These are phyloP conservation scores for Ophiostoma himal-ulmi DNA, from an alignment of 2,329 filamentous ascomycete species.

Conservation along the genomic window DNA sequence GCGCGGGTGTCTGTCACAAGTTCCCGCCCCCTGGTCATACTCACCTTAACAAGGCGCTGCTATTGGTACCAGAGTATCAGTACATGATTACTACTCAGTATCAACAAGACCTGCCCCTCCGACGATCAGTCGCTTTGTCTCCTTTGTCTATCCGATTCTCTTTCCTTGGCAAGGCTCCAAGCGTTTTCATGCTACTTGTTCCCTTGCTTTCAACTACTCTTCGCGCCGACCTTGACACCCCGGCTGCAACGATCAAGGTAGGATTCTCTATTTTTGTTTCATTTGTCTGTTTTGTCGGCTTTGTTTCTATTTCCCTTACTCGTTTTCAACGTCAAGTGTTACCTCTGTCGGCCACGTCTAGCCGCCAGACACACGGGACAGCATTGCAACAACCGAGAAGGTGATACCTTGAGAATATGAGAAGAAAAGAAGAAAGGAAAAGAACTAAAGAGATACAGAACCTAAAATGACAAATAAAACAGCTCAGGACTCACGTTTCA, in stretches of 20 bases:
- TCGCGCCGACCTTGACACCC: neutral
- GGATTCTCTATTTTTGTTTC: neutral
- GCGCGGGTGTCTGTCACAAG: constrained; percentile 7
- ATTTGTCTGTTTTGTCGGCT: neutral
- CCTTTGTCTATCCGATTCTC: neutral
- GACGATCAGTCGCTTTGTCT: neutral
- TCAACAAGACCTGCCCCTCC: neutral
- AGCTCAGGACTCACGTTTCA: neutral
- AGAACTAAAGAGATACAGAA: neutral
- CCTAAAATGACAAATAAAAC: neutral
- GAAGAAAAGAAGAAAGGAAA: too few relatives aligned
- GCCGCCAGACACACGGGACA: neutral
- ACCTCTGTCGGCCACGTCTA: neutral
- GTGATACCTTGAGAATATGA: neutral
- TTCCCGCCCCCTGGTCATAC: neutral
- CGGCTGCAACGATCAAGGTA: neutral
- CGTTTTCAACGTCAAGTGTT: neutral
- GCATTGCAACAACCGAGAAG: too few relatives aligned
- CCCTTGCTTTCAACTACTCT: neutral
- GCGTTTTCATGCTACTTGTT: neutral
- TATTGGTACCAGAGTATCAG: neutral
- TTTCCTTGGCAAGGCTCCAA: neutral
- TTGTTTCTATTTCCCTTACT: neutral
- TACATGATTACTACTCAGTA: neutral
- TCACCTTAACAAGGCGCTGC: neutral